Evolutionary conservation across 805 yeast species (phyloP).

Genomic region (Suhomyces vadensis): DNA sequence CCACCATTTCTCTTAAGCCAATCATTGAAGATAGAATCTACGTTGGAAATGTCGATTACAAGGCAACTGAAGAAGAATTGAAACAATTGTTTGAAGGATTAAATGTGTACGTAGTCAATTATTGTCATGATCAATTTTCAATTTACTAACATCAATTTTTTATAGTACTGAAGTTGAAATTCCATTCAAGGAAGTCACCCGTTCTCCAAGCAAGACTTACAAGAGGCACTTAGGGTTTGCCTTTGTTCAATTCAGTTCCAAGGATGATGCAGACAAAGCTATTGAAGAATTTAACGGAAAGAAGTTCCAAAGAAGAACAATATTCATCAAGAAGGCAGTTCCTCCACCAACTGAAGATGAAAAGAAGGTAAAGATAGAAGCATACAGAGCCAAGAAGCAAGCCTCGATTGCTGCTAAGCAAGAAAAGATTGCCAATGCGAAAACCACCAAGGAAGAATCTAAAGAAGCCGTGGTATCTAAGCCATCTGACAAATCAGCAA

Average conservation of each 20-base stretch:
- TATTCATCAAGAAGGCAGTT: constrained; percentile 55
- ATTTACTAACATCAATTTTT: constrained; percentile 18
- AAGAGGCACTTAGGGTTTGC: constrained; percentile 58
- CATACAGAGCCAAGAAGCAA: constrained; percentile 28
- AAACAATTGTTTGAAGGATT: constrained; percentile 51
- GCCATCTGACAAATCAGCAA: neutral
- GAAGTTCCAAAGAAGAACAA: constrained; percentile 47
- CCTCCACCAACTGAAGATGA: constrained; percentile 52
- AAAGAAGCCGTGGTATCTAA: constrained; percentile 15
- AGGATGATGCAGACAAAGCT: constrained; percentile 46
- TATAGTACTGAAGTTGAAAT: constrained; percentile 46
- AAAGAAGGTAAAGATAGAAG: constrained; percentile 37
- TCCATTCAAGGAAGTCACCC: constrained; percentile 45
- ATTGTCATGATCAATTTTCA: neutral
- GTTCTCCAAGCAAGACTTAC: constrained; percentile 36
- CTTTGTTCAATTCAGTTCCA: constrained; percentile 52
- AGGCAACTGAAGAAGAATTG: constrained; percentile 45
- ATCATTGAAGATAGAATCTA: constrained; percentile 47
- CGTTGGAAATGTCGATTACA: constrained; percentile 45
- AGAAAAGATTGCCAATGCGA: constrained; percentile 20
- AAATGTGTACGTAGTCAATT: constrained; percentile 29
- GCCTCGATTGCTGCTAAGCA: constrained; percentile 14
- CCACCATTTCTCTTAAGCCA: constrained; percentile 19
- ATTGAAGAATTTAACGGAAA: constrained; percentile 43
- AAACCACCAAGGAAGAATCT: constrained; percentile 20